phyloP scores from a whole-genome alignment of 2,329 filamentous ascomycete genomes.

The Fusarium sp. region DNA sequence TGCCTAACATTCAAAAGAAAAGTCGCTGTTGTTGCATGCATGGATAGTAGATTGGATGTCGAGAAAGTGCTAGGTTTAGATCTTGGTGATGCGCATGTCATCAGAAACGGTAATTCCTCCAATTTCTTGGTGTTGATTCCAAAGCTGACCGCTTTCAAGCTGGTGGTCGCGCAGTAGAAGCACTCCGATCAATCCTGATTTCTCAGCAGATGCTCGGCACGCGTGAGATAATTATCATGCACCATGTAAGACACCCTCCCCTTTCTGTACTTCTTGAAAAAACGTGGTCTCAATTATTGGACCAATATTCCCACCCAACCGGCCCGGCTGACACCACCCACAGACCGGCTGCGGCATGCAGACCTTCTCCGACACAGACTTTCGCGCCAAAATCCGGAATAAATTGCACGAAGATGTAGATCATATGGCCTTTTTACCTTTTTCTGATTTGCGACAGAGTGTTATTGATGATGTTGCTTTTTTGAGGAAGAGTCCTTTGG shows the following conservation, averaged over 20 bases:
- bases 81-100: constrained; percentile 82
- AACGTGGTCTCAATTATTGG: not conserved
- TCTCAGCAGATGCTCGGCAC: constrained; percentile 84
- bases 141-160: constrained; percentile 45
- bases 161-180: constrained; percentile 74
- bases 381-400: constrained; percentile 65
- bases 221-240: constrained; percentile 77
- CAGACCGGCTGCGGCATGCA: constrained; percentile 68
- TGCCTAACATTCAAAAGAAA: constrained; percentile 37
- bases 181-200: constrained; percentile 79
- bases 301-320: constrained; percentile 13
- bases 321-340: constrained; percentile 37
- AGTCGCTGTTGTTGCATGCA: constrained; percentile 72
- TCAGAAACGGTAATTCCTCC: constrained; percentile 68
- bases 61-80: constrained; percentile 69
- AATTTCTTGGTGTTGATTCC: not conserved
- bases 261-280: not conserved
- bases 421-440: constrained; percentile 73
- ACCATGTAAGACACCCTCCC: constrained; percentile 61
- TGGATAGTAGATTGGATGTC: constrained; percentile 82
- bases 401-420: constrained; percentile 67
- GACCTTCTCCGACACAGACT: constrained; percentile 71
- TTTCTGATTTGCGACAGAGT: constrained; percentile 71
- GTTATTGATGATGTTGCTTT: constrained; percentile 74
- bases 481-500: constrained; percentile 68